These are phyloP conservation scores for Naganishia albida DNA, from an alignment of 1,284 basidiomycete genomes.

Conservation along the genomic window DNA sequence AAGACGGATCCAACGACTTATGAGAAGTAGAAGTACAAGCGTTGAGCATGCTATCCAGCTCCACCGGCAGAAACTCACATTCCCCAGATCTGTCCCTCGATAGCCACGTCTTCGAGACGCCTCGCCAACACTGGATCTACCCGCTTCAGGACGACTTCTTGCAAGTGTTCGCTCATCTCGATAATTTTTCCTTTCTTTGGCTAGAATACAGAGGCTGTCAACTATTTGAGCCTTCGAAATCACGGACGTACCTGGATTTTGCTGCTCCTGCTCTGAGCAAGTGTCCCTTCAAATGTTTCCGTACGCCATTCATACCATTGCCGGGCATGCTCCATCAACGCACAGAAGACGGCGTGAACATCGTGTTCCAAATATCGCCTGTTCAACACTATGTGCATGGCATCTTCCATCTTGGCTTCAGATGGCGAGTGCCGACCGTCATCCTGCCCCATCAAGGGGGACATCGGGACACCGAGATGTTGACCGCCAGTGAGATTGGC, in stretches of 20 bases:
- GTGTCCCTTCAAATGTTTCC: constrained; percentile 45
- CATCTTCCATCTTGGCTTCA: constrained; percentile 40
- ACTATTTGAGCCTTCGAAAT: background rate
- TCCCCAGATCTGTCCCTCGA: constrained; percentile 92
- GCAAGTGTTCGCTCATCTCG: constrained; percentile 72
- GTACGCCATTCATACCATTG: constrained; percentile 87
- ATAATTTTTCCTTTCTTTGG: constrained; percentile 70
- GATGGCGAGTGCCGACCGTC: constrained; percentile 23
- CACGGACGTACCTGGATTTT: background rate
- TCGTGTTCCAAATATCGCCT: constrained; percentile 60
- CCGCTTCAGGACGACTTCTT: constrained; percentile 68
- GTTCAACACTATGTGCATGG: constrained; percentile 41
- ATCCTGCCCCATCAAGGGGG: constrained; percentile 13
- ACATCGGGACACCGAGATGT: constrained; percentile 8
- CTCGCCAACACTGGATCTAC: constrained; percentile 80
- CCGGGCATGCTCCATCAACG: constrained; percentile 73
- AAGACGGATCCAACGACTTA: constrained; percentile 79
- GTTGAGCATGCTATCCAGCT: background rate
- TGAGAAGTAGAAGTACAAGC: constrained; percentile 18
- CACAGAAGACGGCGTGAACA: constrained; percentile 74
- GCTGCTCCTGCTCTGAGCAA: constrained; percentile 37
- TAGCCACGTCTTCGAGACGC: constrained; percentile 70
- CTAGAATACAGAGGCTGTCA: background rate
- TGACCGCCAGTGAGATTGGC: background rate
- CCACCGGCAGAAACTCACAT: constrained; percentile 63